Percentiles rank a stretch among this genome's conserved stretches.
Conservation (phyloP, 1,139 yeast genomes). For the Nadsonia starkeyi-henricii region DNA sequence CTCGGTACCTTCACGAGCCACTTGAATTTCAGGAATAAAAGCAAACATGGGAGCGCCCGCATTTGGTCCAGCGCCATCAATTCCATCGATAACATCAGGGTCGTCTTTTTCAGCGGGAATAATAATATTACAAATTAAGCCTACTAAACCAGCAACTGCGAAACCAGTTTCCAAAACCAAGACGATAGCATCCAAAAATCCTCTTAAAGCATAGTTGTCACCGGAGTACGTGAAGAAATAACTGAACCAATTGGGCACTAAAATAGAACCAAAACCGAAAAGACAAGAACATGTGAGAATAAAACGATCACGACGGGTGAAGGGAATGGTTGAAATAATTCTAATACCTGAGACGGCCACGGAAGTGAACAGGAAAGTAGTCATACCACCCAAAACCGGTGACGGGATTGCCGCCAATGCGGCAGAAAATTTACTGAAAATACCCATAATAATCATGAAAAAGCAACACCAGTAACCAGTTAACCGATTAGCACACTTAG, state of each 20-base stretch:
- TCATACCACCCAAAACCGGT: conserved; percentile 86
- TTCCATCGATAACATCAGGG: not conserved
- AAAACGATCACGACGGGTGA: conserved; percentile 80
- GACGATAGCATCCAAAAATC: conserved; percentile 67
- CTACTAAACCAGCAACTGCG: conserved; percentile 69
- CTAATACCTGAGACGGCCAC: conserved; percentile 83
- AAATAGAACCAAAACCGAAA: conserved; percentile 67
- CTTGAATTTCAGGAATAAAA: not conserved
- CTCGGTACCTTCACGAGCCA: not conserved
- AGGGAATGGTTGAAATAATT: conserved; percentile 54
- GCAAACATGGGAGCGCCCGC: not conserved
- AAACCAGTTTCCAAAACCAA: conserved; percentile 82
- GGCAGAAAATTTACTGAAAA: conserved; percentile 80
- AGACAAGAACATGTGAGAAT: conserved; percentile 61
- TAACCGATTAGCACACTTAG: conserved; percentile 74
- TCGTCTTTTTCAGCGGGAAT: conserved; percentile 63
- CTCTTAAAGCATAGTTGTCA: conserved; percentile 43
- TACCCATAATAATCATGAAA: conserved; percentile 71
- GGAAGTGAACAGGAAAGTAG: conserved; percentile 72
- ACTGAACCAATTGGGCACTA: conserved; percentile 66
- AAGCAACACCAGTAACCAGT: conserved; percentile 88
- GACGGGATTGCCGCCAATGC: conserved; percentile 75
- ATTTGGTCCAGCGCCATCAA: not conserved
- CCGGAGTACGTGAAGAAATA: conserved; percentile 68
- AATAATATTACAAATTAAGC: conserved; percentile 53